Evolutionary conservation across 2,329 filamentous ascomycete genomes (phyloP).

Genomic region (Exophiala phaeomuriformis): DNA sequence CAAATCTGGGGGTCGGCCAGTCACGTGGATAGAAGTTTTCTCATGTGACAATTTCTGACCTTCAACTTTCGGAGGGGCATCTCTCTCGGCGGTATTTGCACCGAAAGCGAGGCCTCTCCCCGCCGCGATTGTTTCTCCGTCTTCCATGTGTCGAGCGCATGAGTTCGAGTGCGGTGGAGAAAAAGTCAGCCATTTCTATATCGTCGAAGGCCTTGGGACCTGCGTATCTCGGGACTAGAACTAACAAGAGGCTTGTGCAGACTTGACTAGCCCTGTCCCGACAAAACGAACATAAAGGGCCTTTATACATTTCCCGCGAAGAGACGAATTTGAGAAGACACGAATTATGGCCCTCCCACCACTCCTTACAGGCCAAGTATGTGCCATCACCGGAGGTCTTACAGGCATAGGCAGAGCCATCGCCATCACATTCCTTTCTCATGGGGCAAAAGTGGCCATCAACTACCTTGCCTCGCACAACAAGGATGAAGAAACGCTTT

Average conservation of each 20-base stretch:
- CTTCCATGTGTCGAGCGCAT: not conserved
- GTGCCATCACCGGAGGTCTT: conserved; percentile 78
- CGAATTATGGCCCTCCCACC: conserved; percentile 22
- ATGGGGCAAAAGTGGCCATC: conserved; percentile 30
- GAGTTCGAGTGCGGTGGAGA: too few relatives aligned
- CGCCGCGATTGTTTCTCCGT: not conserved
- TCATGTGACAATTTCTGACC: not conserved
- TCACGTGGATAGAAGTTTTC: not conserved
- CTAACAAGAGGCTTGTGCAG: too few relatives aligned
- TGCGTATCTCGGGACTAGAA: too few relatives aligned
- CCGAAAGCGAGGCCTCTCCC: not conserved
- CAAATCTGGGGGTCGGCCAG: too few relatives aligned
- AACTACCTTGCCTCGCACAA: conserved; percentile 29
- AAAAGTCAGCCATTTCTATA: too few relatives aligned
- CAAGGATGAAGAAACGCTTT: conserved; percentile 26
- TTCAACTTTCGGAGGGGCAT: not conserved
- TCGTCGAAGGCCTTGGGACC: too few relatives aligned
- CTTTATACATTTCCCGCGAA: too few relatives aligned
- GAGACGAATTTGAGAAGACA: not conserved
- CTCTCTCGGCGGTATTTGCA: not conserved
- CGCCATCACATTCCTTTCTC: conserved; percentile 59
- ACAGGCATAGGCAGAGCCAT: conserved; percentile 85
- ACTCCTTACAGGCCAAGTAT: conserved; percentile 55
- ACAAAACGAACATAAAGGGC: too few relatives aligned
- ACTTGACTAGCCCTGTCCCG: too few relatives aligned